phyloP scores from a whole-genome alignment of 768 basidiomycete genomes.

The Phaeolepiota aurea region DNA sequence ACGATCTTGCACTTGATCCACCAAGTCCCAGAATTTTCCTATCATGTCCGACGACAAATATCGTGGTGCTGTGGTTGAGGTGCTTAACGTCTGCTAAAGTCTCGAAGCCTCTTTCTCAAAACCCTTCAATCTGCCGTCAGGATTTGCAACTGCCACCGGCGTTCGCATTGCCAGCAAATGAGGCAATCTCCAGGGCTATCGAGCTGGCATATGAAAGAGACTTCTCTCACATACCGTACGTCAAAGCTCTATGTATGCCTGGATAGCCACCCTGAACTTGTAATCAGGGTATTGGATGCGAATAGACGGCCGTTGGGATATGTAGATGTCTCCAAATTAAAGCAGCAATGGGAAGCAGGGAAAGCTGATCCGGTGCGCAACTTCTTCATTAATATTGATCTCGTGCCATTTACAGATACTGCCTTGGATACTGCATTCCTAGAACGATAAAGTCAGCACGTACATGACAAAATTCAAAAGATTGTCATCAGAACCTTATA shows the following conservation, averaged over 20 bases:
- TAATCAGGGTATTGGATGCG: conserved; percentile 63
- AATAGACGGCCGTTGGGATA: conserved; percentile 76
- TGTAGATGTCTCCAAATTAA: conserved; percentile 68
- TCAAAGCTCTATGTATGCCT: background rate
- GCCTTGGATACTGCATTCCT: conserved; percentile 3
- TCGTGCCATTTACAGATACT: background rate
- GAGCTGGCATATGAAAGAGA: conserved; percentile 90
- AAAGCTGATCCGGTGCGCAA: conserved; percentile 60
- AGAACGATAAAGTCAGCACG: conserved; percentile 65
- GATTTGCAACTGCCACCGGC: conserved; percentile 83
- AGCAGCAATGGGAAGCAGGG: conserved; percentile 71
- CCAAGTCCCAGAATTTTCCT: too few species aligned
- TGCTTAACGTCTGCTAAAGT: conserved; percentile 16
- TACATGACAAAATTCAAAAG: conserved; percentile 76
- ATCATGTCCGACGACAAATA: conserved; percentile 43
- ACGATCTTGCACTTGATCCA: too few species aligned
- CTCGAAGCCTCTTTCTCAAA: background rate
- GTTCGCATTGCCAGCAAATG: conserved; percentile 67
- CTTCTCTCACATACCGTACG: conserved; percentile 88
- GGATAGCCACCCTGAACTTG: background rate
- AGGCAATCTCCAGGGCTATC: conserved; percentile 67
- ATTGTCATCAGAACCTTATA: conserved; percentile 56
- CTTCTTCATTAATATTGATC: background rate
- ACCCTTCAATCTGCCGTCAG: conserved; percentile 22
- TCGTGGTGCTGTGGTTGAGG: conserved; percentile 89